Evolutionary conservation across 345 rosid species (phyloP).

Genomic region (Pelargonium nanum): DNA sequence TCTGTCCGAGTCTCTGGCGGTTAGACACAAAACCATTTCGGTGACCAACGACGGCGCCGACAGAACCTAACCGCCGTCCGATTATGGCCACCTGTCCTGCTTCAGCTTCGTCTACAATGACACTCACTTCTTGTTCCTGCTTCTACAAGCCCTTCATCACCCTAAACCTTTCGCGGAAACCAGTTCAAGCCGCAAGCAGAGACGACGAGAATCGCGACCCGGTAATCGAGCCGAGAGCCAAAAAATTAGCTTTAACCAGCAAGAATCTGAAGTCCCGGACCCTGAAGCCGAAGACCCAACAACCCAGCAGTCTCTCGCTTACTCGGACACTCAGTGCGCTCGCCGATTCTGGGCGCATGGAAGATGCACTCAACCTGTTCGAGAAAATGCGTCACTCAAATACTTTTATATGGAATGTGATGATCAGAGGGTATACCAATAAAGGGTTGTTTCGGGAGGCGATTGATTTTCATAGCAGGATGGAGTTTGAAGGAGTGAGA

Average conservation of each 20-base stretch:
- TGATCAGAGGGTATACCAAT: conserved; percentile 48
- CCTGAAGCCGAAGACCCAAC: not conserved
- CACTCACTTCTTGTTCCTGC: not conserved
- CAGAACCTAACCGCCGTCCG: no score
- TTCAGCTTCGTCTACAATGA: no score
- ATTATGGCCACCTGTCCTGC: no score
- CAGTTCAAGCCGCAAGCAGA: not conserved
- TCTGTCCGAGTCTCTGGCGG: no score
- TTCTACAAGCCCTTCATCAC: not conserved
- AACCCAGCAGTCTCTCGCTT: not conserved
- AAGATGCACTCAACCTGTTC: conserved; percentile 8
- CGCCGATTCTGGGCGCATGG: conserved; percentile 10
- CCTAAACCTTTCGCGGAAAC: not conserved
- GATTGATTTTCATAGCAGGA: conserved; percentile 30
- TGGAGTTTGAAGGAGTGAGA: conserved; percentile 21
- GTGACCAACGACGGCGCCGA: no score
- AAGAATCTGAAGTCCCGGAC: not conserved
- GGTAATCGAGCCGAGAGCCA: not conserved
- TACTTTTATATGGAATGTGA: conserved; percentile 52
- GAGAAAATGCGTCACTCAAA: not conserved
- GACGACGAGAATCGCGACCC: not conserved
- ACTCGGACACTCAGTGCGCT: not conserved
- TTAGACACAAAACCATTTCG: no score
- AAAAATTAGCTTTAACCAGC: not conserved
- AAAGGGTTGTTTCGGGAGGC: conserved; percentile 36